Base-by-base conservation (phyloP, 108 stramenopile species). In the Pseudonitzschia multistriata region DNA sequence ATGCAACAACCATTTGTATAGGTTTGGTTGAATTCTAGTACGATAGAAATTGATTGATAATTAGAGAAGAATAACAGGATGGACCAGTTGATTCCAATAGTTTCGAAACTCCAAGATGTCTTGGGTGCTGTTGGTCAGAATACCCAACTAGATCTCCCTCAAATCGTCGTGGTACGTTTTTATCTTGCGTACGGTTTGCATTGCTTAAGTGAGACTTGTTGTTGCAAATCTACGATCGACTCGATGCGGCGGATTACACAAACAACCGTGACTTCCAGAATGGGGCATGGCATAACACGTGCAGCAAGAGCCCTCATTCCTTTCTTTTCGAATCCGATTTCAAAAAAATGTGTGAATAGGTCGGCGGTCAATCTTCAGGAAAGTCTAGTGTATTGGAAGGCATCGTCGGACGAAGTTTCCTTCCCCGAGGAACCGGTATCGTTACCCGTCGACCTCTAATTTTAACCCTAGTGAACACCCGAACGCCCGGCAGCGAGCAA, bases 61-160 rank as follows among this genome's bases (percentile, higher is more conserved):
- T 7, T n/a, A 27, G 10, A 29, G 11, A 57, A 30, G 33, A 57
- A 67, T 34, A 56, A 33, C 21, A 75, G n/a, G 42, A 99, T 99
- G 98, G 97, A 98, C 68, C 88, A 96, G 62, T 83, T 98, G 22
- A 98, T 99, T 67, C 98, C 97, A 13, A 92, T 98, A n/a, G 96
- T 97, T 28, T 97, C 97, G 75, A 97, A 98, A 74, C 87, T 98
- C 3, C 97, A 99, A 83, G 98, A 99, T 74, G 97, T 98, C 54
- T 90, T 99, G 52, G 95, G 93, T 35, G 95, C 96, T 15, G 88
- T 98, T 57, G 98, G 98, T 22, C 90, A 88, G 60, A 89, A 87
- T 61, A 85, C 86, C 25, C 79, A 86, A 45, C 73, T 99, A 21
- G 98, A 98, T 74, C 84, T 99, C n/a, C 99, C 99, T 48, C 99